Conservation (phyloP, 2,329 filamentous ascomycete genomes). For the Xylaria sp. region DNA sequence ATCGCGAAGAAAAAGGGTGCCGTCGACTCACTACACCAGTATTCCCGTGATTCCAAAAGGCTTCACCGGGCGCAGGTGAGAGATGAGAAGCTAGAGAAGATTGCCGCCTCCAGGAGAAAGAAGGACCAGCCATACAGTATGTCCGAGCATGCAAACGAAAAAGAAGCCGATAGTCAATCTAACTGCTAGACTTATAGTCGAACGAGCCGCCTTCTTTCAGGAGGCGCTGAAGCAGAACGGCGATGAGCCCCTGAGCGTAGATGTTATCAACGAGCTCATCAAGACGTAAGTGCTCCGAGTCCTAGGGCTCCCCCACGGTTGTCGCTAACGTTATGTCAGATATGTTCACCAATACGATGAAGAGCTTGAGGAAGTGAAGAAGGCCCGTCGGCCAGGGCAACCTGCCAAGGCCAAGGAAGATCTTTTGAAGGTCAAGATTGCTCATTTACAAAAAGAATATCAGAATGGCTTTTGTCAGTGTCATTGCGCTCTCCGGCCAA, state of each 20-base stretch:
- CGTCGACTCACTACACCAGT: constrained; percentile 82
- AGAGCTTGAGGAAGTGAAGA: constrained; percentile 73
- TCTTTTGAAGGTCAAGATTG: constrained; percentile 76
- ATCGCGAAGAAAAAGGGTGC: constrained; percentile 87
- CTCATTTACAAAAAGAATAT: constrained; percentile 80
- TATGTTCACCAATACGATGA: constrained; percentile 77
- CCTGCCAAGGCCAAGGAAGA: constrained; percentile 83
- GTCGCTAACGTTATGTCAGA: constrained; percentile 52
- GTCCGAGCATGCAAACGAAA: constrained; percentile 40
- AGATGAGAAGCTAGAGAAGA: constrained; percentile 83
- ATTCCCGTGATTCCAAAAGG: constrained; percentile 85
- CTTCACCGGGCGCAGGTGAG: constrained; percentile 82
- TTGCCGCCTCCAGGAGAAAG: constrained; percentile 76
- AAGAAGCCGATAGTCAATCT: not conserved
- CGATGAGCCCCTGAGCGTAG: constrained; percentile 61
- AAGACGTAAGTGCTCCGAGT: constrained; percentile 62
- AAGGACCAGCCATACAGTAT: constrained; percentile 79
- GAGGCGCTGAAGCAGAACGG: constrained; percentile 67
- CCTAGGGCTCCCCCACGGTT: not conserved
- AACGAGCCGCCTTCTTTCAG: constrained; percentile 78
- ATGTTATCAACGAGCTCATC: constrained; percentile 70
- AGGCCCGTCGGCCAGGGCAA: constrained; percentile 78
- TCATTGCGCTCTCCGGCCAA: not conserved
- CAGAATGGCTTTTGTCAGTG: constrained; percentile 81
- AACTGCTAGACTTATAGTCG: constrained; percentile 59